These are phyloP conservation scores for Podospora didyma DNA, from an alignment of 495 filamentous ascomycete species.

Conservation along the genomic window DNA sequence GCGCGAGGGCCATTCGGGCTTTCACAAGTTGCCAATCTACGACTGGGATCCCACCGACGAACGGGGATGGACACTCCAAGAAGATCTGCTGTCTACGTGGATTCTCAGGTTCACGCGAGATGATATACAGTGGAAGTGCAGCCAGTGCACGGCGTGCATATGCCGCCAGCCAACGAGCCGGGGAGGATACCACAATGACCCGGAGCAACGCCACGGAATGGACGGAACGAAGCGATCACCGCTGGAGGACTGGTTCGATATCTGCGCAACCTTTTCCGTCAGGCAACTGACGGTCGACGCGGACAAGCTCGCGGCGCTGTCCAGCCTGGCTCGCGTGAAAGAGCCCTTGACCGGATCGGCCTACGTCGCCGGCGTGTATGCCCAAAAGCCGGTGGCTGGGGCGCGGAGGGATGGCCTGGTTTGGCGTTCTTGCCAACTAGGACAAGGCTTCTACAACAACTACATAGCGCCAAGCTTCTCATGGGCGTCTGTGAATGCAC, in stretches of 20 bases:
- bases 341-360: not conserved
- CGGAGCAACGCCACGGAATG: too few species aligned
- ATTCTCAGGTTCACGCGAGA: not conserved
- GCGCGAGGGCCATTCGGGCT: not conserved
- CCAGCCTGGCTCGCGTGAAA: not conserved
- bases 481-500: not conserved
- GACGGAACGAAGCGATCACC: too few species aligned
- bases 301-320: not conserved
- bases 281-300: not conserved
- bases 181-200: too few species aligned
- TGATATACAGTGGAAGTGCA: conserved; percentile 3
- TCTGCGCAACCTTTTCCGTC: not conserved
- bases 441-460: not conserved
- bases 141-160: not conserved
- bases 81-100: not conserved
- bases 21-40: not conserved
- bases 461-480: conserved; percentile 1
- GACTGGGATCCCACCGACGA: not conserved
- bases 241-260: not conserved
- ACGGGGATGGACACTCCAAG: conserved; percentile 5
- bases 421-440: too few species aligned
- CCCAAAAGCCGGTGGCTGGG: too few species aligned
- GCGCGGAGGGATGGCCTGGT: too few species aligned
- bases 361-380: not conserved
- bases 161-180: not conserved